A percentile compares a stretch with the other conserved stretches of the same genome.
Evolutionary conservation across 768 basidiomycete species (phyloP).

Genomic region (Kwoniella mangroviensis): DNA sequence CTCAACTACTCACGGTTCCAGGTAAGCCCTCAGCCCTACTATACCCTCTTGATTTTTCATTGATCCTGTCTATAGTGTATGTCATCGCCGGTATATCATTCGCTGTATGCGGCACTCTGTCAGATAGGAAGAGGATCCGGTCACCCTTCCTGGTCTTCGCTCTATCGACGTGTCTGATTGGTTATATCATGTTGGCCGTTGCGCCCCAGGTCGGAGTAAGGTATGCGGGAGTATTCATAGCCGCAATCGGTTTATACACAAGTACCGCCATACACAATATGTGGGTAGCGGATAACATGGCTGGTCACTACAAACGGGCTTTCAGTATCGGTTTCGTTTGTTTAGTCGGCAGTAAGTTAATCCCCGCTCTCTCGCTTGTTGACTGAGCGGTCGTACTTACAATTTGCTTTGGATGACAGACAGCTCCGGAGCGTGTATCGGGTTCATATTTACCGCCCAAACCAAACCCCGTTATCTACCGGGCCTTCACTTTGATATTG

Average conservation of each 20-base stretch:
- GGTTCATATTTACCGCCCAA: conserved; percentile 29
- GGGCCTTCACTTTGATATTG: conserved; percentile 22
- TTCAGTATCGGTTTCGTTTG: conserved; percentile 16
- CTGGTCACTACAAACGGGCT: conserved; percentile 28
- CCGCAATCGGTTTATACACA: conserved; percentile 16
- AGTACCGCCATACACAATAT: conserved; percentile 14
- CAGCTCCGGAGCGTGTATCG: conserved; percentile 28
- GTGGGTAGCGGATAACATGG: conserved; percentile 25
- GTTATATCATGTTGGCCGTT: conserved; percentile 22
- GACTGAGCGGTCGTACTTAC: not conserved
- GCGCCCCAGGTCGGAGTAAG: conserved; percentile 16
- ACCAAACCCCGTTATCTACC: conserved; percentile 23
- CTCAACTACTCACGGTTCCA: conserved; percentile 45
- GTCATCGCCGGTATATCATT: conserved; percentile 26
- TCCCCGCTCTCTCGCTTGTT: not conserved
- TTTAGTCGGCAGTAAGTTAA: conserved; percentile 22
- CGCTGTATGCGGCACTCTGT: conserved; percentile 12
- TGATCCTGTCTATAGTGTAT: conserved; percentile 26
- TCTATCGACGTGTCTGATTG: conserved; percentile 6
- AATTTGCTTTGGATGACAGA: conserved; percentile 3
- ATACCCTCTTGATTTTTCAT: conserved; percentile 15
- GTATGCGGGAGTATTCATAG: conserved; percentile 24
- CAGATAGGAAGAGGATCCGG: conserved; percentile 21
- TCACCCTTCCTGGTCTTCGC: conserved; percentile 22
- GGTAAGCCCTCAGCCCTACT: conserved; percentile 27